Conservation (phyloP, 1,284 basidiomycete species). For the Phaffia rhodozyma region DNA sequence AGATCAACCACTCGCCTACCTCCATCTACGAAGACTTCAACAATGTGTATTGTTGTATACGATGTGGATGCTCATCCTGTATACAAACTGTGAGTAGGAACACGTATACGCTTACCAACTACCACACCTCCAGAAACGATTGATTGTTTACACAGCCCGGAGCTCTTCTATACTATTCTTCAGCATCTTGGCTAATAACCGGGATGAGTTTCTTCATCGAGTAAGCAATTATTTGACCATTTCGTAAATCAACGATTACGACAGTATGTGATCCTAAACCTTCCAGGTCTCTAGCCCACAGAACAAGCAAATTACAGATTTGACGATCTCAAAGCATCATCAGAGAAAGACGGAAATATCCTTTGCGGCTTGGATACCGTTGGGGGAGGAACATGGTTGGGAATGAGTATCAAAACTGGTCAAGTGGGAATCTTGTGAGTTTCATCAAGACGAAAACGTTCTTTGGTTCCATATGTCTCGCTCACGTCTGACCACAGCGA, state of each 20-base stretch:
- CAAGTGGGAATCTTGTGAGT: slow-evolving; percentile 10
- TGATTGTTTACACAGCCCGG: not conserved
- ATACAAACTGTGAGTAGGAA: slow-evolving; percentile 3
- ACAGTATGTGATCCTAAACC: too few relatives aligned
- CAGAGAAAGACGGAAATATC: not conserved
- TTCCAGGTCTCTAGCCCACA: not conserved
- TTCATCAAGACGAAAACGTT: not conserved
- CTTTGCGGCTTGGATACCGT: slow-evolving; percentile 6
- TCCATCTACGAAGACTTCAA: not conserved
- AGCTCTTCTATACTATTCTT: not conserved
- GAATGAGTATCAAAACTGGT: not conserved
- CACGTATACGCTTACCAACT: not conserved
- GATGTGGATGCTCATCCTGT: slow-evolving; percentile 6
- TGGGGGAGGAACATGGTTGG: slow-evolving; percentile 14
- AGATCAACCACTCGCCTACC: too few relatives aligned
- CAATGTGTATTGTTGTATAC: slow-evolving; percentile 15
- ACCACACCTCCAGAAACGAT: not conserved
- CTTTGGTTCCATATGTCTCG: too few relatives aligned
- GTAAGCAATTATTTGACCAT: too few relatives aligned
- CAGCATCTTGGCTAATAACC: slow-evolving; percentile 9
- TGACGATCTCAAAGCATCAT: not conserved
- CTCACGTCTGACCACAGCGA: not conserved
- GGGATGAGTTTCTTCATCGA: slow-evolving; percentile 17
- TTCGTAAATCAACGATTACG: too few relatives aligned
- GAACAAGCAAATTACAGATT: not conserved